Evolutionary conservation across 805 yeast genomes (phyloP).

Genomic region (Candida krabiensis): DNA sequence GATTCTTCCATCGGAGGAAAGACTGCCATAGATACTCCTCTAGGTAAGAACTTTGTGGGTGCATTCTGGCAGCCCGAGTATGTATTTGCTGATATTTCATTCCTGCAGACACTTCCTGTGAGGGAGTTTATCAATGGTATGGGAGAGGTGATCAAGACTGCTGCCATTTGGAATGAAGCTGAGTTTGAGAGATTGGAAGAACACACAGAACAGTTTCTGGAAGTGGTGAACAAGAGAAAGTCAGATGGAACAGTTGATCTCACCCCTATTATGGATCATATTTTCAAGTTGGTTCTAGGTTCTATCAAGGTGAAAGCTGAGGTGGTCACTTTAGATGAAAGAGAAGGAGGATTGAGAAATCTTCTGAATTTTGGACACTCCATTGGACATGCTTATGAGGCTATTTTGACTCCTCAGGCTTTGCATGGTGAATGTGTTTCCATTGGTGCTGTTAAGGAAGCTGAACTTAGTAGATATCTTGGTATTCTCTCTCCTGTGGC

Average conservation of each 20-base stretch:
- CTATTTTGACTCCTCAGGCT: slow-evolving; percentile 94
- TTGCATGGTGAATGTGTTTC: slow-evolving; percentile 99
- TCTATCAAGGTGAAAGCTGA: slow-evolving; percentile 90
- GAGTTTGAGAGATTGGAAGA: slow-evolving; percentile 86
- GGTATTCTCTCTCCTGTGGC: slow-evolving; percentile 91
- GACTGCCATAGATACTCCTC: slow-evolving; percentile 95
- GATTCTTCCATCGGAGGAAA: slow-evolving; percentile 98
- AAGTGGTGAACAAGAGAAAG: slow-evolving; percentile 52
- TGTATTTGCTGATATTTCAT: slow-evolving; percentile 84
- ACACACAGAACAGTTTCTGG: slow-evolving; percentile 67
- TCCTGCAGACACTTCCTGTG: slow-evolving; percentile 83
- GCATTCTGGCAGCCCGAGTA: slow-evolving; percentile 96
- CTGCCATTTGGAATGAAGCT: slow-evolving; percentile 92
- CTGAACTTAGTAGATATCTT: slow-evolving; percentile 89
- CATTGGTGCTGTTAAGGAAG: slow-evolving; percentile 92
- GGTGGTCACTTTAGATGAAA: slow-evolving; percentile 91
- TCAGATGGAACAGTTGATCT: slow-evolving; percentile 59
- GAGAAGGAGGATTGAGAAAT: slow-evolving; percentile 92
- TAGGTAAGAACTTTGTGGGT: slow-evolving; percentile 94
- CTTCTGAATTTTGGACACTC: slow-evolving; percentile 94
- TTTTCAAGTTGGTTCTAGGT: slow-evolving; percentile 76
- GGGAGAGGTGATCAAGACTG: slow-evolving; percentile 98
- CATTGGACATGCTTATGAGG: slow-evolving; percentile 97
- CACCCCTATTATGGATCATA: slow-evolving; percentile 65
- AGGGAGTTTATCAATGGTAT: slow-evolving; percentile 97